Percentiles rank a stretch among this genome's conserved stretches.
Conservation (phyloP, 2,329 filamentous ascomycete genomes). For the Westerdykella aurantiaca region DNA sequence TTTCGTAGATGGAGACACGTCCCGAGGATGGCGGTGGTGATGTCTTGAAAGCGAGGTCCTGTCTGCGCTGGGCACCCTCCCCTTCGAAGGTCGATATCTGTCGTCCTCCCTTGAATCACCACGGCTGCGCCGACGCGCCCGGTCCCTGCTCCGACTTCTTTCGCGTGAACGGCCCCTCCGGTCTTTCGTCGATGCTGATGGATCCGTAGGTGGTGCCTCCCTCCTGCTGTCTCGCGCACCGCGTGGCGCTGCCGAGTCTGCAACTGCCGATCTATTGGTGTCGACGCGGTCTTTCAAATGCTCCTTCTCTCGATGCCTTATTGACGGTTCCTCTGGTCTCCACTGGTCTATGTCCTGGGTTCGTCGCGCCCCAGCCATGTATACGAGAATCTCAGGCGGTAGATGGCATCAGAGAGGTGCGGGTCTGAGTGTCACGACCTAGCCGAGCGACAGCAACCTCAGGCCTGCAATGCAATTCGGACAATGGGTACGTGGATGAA, state of each 20-base stretch:
- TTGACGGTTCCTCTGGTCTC: slow-evolving; percentile 38
- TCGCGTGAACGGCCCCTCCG: slow-evolving; percentile 27
- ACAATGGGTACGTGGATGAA: not conserved
- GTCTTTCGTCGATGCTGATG: slow-evolving; percentile 21
- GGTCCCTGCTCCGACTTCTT: slow-evolving; percentile 28
- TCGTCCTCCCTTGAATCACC: slow-evolving; percentile 28
- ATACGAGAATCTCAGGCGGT: slow-evolving; percentile 36
- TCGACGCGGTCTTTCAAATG: slow-evolving; percentile 21
- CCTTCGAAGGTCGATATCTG: slow-evolving; percentile 31
- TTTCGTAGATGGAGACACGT: slow-evolving; percentile 35
- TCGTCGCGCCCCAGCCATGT: slow-evolving; percentile 41
- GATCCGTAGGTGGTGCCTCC: slow-evolving; percentile 24
- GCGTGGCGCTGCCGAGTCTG: slow-evolving; percentile 31
- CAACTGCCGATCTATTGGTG: slow-evolving; percentile 25
- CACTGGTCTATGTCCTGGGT: slow-evolving; percentile 41
- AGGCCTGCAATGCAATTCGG: slow-evolving; percentile 2
- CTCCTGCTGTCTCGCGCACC: slow-evolving; percentile 30
- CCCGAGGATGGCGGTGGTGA: slow-evolving; percentile 27
- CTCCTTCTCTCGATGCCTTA: slow-evolving; percentile 30
- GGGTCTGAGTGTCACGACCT: slow-evolving; percentile 33
- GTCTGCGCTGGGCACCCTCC: slow-evolving; percentile 33
- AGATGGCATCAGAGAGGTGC: slow-evolving; percentile 33
- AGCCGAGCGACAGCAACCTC: slow-evolving; percentile 29
- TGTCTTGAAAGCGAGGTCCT: slow-evolving; percentile 30
- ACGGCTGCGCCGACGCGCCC: slow-evolving; percentile 30